phyloP scores from a whole-genome alignment of 2,329 filamentous ascomycete genomes.

The Cephalotrichum gorgonifer region DNA sequence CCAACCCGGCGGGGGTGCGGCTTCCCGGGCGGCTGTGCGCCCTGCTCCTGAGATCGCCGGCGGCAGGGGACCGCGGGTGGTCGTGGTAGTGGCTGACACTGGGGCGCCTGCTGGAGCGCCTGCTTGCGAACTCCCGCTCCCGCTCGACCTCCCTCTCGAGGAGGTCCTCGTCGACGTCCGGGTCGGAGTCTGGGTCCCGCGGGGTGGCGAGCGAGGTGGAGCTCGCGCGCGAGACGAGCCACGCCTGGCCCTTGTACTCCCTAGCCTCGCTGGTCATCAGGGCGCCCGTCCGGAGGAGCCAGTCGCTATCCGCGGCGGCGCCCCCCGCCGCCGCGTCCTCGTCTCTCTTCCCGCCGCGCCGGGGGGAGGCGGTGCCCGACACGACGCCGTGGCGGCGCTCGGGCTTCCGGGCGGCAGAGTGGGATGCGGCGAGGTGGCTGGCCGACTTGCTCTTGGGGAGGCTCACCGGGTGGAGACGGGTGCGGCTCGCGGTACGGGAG shows the following conservation, averaged over 20 bases:
- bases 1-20: constrained; percentile 12
- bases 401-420: constrained; percentile 11
- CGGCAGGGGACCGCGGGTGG: constrained; percentile 17
- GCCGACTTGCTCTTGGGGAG: constrained; percentile 55
- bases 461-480: constrained; percentile 19
- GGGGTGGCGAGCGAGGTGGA: constrained; percentile 49
- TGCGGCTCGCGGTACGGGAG: constrained; percentile 42
- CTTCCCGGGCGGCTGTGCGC: constrained; percentile 34
- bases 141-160: constrained; percentile 40
- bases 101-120: constrained; percentile 34
- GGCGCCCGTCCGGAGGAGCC: constrained; percentile 54
- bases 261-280: constrained; percentile 51
- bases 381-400: constrained; percentile 9
- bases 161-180: constrained; percentile 36
- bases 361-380: constrained; percentile 21
- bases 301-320: constrained; percentile 46
- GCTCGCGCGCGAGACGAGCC: constrained; percentile 55
- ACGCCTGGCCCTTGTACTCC: constrained; percentile 59
- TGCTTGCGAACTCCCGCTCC: constrained; percentile 38
- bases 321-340: constrained; percentile 11
- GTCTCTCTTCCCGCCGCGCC: constrained; percentile 9
- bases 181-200: constrained; percentile 32
- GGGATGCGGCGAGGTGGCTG: constrained; percentile 34
- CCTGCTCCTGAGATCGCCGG: constrained; percentile 38
- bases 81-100: constrained; percentile 31